Evolutionary conservation across 1,139 yeast genomes (phyloP), one percentile per base, ranked within the genome.

Genomic region (Saccharomycopsis hybrid): DNA sequence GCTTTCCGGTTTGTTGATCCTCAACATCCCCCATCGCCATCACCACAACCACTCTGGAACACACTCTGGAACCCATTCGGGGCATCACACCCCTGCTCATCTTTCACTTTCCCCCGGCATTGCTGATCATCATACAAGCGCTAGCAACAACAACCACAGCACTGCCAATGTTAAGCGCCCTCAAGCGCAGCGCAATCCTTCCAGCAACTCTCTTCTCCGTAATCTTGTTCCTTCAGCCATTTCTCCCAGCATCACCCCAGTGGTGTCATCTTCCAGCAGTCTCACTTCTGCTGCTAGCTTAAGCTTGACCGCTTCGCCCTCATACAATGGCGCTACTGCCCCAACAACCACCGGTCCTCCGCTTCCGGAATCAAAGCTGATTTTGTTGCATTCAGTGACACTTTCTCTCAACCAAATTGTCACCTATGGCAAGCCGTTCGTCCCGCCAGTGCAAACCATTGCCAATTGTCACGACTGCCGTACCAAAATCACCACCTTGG

Each of bases 361-460:
- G 9, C 38, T 29, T n/a, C 45, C 8, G 11, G 43, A 40, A 28
- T 8, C 43, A 18, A 11, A 24, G 7, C 43, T 5, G 29, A 11
- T 40, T n/a, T 40, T 13, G 25, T 11, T 40, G 11, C 30, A 25
- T 29, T 25, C 18, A 5, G 32, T 40, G 32, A 72, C 80, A 2
- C 65, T 92, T 54, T 73, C 79, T 18, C 70, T 92, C 33, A 72
- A 82, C 13, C 98, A 92, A 66, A 78, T 81, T 5, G 73, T 87
- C 42, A 73, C 70, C 32, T 78, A 79, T 58, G 74, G 80, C 13
- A 78, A 77, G 57, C 94, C 95, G 0, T 84, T 85, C 58, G 53
- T 76, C 28, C 73, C 85, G 2, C 74, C 79, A 4, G 73, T 80
- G 4, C 65, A 66, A 31, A 62, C 80, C 1, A 66, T 82, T 1